Percentiles rank a stretch among this genome's conserved stretches.
phyloP scores from a whole-genome alignment of 257 asterid genomes.

The Craterostigma plantagineum region DNA sequence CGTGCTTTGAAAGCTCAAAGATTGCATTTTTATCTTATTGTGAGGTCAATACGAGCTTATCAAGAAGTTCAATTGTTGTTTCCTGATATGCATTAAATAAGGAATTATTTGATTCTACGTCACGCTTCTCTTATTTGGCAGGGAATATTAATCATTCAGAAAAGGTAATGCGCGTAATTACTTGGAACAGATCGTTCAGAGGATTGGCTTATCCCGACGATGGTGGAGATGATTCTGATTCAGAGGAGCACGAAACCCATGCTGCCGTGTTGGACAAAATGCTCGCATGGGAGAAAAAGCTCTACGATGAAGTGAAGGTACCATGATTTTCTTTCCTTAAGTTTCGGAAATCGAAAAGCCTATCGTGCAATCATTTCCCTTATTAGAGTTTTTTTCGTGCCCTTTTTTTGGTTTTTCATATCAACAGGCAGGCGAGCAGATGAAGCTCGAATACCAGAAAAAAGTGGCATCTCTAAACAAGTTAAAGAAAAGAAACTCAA shows the following conservation, averaged over 20 bases:
- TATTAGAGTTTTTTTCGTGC: no score
- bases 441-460: constrained; percentile 80
- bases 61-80: no score
- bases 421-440: constrained; percentile 85
- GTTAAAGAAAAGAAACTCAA: constrained; percentile 64
- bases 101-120: no score
- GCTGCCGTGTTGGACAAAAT: constrained; percentile 97
- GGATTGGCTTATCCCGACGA: constrained; percentile 42
- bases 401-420: not conserved
- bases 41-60: no score
- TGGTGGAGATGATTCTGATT: constrained; percentile 50
- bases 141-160: constrained; percentile 90
- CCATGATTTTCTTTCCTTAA: constrained; percentile 4
- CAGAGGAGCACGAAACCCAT: constrained; percentile 89
- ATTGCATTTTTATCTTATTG: no score
- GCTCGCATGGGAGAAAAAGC: constrained; percentile 99
- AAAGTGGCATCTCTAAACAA: constrained; percentile 68
- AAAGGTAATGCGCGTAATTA: constrained; percentile 91
- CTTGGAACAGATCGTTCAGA: constrained; percentile 90
- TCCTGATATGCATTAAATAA: no score
- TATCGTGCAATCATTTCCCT: not conserved
- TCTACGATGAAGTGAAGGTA: constrained; percentile 98
- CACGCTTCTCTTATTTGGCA: constrained; percentile 15
- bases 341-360: not conserved
- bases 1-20: no score